A percentile compares a stretch with the other conserved stretches of the same genome.
These are phyloP conservation scores for Pythium sp. DNA, from an alignment of 352 stramenopile genomes.

Conservation along the genomic window DNA sequence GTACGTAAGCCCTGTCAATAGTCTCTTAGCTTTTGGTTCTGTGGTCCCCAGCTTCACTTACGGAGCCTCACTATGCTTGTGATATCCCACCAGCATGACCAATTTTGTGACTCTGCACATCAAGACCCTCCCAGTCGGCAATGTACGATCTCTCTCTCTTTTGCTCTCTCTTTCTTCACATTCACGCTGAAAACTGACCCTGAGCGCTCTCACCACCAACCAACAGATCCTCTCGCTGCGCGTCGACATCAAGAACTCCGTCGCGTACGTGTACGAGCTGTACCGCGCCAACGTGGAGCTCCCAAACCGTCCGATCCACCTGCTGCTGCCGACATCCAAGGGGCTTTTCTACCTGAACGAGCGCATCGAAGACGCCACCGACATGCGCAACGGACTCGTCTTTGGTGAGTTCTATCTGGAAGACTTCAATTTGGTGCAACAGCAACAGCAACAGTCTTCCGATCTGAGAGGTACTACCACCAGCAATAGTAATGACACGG, in stretches of 20 bases:
- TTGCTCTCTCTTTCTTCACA: no score
- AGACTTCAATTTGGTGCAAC: constrained; percentile 52
- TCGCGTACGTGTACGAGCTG: constrained; percentile 75
- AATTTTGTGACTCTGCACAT: constrained; percentile 68
- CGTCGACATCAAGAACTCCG: constrained; percentile 45
- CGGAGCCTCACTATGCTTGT: not conserved
- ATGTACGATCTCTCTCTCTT: constrained; percentile 30
- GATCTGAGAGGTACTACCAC: not conserved
- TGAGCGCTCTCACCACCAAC: no score
- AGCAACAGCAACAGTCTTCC: not conserved
- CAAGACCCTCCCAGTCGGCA: constrained; percentile 73
- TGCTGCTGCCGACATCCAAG: constrained; percentile 60
- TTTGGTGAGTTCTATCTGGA: constrained; percentile 63
- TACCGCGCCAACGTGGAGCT: constrained; percentile 62
- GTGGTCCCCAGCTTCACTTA: not conserved
- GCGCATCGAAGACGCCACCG: constrained; percentile 51
- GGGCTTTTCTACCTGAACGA: constrained; percentile 77
- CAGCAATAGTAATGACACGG: not conserved
- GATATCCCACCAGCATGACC: constrained; percentile 25
- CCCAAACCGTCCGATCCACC: constrained; percentile 56
- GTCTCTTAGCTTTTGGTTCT: not conserved
- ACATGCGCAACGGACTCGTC: constrained; percentile 58
- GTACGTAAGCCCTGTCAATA: constrained; percentile 26
- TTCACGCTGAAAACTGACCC: no score
- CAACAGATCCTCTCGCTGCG: constrained; percentile 53